Evolutionary conservation across 2,329 filamentous ascomycete species (phyloP).

Genomic region (Pestalotiopsis sp.): DNA sequence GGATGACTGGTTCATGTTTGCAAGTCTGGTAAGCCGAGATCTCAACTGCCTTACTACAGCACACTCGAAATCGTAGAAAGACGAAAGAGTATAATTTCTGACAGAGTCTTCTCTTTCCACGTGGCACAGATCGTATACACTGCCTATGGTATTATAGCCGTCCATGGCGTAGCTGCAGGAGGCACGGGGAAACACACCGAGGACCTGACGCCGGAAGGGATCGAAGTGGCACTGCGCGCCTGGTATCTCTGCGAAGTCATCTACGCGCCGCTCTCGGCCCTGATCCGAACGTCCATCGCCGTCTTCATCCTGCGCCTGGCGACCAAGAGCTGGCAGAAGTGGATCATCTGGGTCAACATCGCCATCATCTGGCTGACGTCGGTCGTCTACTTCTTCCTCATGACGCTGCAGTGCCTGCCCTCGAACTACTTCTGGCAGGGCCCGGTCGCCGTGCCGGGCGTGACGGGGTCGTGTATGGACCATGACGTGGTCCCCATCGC

Average conservation of each 20-base stretch:
- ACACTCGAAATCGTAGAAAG: background rate
- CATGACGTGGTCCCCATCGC: slow-evolving; percentile 41
- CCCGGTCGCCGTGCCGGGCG: slow-evolving; percentile 32
- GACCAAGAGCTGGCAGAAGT: slow-evolving; percentile 33
- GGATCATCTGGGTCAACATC: slow-evolving; percentile 36
- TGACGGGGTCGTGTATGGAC: slow-evolving; percentile 42
- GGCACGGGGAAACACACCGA: slow-evolving; percentile 31
- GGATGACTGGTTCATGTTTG: slow-evolving; percentile 52
- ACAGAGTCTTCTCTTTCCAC: too few species aligned
- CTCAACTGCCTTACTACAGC: background rate
- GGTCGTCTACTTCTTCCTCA: slow-evolving; percentile 46
- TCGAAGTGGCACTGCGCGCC: slow-evolving; percentile 31
- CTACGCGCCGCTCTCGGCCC: slow-evolving; percentile 42
- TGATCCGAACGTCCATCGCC: slow-evolving; percentile 44
- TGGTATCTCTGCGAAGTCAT: slow-evolving; percentile 45
- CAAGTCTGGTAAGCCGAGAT: slow-evolving; percentile 42
- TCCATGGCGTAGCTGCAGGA: slow-evolving; percentile 34
- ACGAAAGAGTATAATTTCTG: too few species aligned
- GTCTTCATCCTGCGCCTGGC: slow-evolving; percentile 45
- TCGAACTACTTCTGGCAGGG: slow-evolving; percentile 50
- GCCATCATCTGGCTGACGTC: slow-evolving; percentile 40
- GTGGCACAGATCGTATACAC: slow-evolving; percentile 36
- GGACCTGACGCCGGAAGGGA: slow-evolving; percentile 24
- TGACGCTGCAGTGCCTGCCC: slow-evolving; percentile 53
- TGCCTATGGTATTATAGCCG: slow-evolving; percentile 32